Base-by-base conservation (phyloP, 2,329 filamentous ascomycete species). In the Ceratocystis smalleyi region DNA sequence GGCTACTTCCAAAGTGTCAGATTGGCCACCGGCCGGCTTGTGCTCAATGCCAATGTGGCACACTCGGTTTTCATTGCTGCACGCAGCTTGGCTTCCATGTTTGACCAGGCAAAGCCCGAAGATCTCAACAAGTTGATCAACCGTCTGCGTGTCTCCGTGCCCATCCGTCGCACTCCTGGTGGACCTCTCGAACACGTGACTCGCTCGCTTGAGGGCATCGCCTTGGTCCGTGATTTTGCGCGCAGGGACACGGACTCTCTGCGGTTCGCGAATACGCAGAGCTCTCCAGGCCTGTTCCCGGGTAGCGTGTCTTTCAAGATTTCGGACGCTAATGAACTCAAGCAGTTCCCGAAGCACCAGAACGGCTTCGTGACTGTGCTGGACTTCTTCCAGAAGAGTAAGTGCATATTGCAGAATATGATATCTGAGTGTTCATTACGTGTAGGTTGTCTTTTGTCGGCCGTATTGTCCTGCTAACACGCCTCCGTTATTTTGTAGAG, bases 1-100 rank as follows among this genome's bases (percentile, higher is more conserved):
- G 81, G 81, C 1, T 83, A 79, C 68, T 82, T 82, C 64, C 79
- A 81, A 69, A 82, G 80, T 40, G 75, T 78, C 2, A 78, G 81
- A 5, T 73, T 80, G 0, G 77, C 77, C 0, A 83, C 81, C 0
- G 80, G 79, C 1, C 74, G 79, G 0, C 68, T 83, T 1, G 74
- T 84, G 0, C 71, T 83, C 30, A 84, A 84, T 67, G 74, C 75
- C 59, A 83, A 84, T 64, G 77, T 82, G 8, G 78, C 78, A 0
- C 77, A 82, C 67, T 78, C 77, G 2, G 75, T 82, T 19, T 83
- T 83, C 71, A 27, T 63, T 43, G 22, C 71, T 70, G 10, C 59
- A 70, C 27, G 72, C 15, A 61, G 43, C 35, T 35, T 67, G 24
- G 45, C 22, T n/a, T 32, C 45, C 7, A 60, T 65, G 47, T 61